Evolutionary conservation across 352 stramenopile genomes (phyloP).

Genomic region (Phytophthora syringae): DNA sequence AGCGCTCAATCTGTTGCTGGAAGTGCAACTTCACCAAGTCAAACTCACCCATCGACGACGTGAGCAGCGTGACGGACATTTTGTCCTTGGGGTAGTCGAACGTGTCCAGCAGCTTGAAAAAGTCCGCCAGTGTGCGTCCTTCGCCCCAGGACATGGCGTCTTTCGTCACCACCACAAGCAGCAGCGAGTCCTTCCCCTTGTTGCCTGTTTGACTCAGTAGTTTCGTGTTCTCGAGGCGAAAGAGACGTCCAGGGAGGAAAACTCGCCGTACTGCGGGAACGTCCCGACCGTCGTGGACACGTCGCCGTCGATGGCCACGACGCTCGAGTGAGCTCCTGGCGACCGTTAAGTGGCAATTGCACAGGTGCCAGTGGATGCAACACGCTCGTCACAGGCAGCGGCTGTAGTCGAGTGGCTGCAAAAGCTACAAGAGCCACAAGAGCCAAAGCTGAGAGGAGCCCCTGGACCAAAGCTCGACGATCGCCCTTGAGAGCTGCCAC

Average conservation of each 20-base stretch:
- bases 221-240: conserved; percentile 8
- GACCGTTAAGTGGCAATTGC: conserved; percentile 3
- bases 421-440: background rate
- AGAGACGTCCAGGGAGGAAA: conserved; percentile 7
- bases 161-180: conserved; percentile 28
- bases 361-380: conserved; percentile 14
- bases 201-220: conserved; percentile 6
- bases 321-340: background rate
- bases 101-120: conserved; percentile 33
- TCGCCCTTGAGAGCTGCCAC: conserved; percentile 8
- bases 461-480: conserved; percentile 1
- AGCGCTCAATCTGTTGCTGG: conserved; percentile 16
- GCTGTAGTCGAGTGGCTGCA: background rate
- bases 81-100: conserved; percentile 39
- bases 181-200: conserved; percentile 20
- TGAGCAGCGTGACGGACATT: conserved; percentile 42
- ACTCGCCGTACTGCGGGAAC: conserved; percentile 16
- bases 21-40: conserved; percentile 12
- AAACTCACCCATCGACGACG: conserved; percentile 40
- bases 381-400: conserved; percentile 3
- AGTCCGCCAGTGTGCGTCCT: conserved; percentile 17
- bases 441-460: background rate
- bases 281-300: conserved; percentile 1
- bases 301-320: background rate
- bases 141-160: conserved; percentile 38